phyloP scores from a whole-genome alignment of 805 yeast species.

The Metschnikowia dekortorum region DNA sequence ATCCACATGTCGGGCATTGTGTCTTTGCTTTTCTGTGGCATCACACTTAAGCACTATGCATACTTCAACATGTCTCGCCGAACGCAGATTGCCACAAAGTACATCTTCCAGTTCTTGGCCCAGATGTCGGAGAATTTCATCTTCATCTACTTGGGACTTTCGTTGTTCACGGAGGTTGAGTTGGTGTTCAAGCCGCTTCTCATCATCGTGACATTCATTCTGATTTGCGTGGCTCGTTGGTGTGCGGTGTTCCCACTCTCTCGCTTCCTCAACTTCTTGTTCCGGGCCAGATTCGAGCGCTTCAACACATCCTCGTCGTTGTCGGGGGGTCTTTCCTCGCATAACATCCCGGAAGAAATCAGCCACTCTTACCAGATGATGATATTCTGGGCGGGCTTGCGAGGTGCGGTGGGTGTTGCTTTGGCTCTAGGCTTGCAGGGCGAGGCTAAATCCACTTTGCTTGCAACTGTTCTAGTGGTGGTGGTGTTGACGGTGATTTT shows the following conservation, averaged over 20 bases:
- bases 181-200: conserved; percentile 90
- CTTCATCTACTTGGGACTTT: conserved; percentile 89
- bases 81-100: conserved; percentile 94
- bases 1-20: conserved; percentile 99
- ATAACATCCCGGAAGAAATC: conserved; percentile 72
- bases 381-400: conserved; percentile 98
- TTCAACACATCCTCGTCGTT: conserved; percentile 24
- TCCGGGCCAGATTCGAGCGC: conserved; percentile 51
- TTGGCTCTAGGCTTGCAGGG: conserved; percentile 97
- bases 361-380: conserved; percentile 95
- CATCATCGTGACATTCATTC: conserved; percentile 83
- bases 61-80: conserved; percentile 96
- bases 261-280: conserved; percentile 73
- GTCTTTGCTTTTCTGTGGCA: conserved; percentile 90
- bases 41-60: conserved; percentile 94
- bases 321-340: conserved; percentile 39
- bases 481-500: conserved; percentile 94
- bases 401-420: conserved; percentile 99
- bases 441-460: conserved; percentile 77
- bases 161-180: conserved; percentile 93
- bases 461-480: conserved; percentile 94
- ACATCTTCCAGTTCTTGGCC: conserved; percentile 89
- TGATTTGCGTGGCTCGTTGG: conserved; percentile 95
- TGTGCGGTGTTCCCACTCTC: conserved; percentile 96
- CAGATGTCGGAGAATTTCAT: conserved; percentile 95